phyloP scores from a whole-genome alignment of 208 protist species.

The Crithidia brevicula region DNA sequence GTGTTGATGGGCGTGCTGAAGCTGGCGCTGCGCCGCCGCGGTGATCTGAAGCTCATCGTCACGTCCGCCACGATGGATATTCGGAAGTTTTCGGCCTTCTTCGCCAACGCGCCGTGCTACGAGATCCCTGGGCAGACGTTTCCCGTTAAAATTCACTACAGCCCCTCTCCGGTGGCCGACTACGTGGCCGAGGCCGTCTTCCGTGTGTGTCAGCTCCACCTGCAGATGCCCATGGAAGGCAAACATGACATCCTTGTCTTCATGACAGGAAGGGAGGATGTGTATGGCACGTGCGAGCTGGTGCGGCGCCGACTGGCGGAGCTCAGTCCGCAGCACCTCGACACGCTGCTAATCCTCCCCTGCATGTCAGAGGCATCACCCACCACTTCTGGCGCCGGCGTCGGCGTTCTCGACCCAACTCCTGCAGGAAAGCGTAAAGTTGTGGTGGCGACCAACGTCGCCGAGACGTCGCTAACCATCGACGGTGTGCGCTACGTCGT shows the following conservation, averaged over 20 bases:
- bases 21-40: conserved; percentile 69
- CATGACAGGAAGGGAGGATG: conserved; percentile 98
- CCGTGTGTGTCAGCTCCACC: conserved; percentile 87
- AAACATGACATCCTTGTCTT: conserved; percentile 99
- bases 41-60: conserved; percentile 99
- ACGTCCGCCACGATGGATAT: conserved; percentile 99
- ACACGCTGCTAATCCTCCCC: conserved; percentile 86
- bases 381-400: conserved; percentile 4
- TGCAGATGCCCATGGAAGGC: conserved; percentile 76
- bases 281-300: conserved; percentile 93
- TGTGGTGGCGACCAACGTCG: conserved; percentile 99
- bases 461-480: conserved; percentile 99
- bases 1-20: conserved; percentile 97
- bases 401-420: conserved; percentile 96
- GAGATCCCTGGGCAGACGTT: conserved; percentile 97
- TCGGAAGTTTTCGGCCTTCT: conserved; percentile 97
- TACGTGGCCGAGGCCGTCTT: conserved; percentile 86
- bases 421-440: conserved; percentile 96
- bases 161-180: conserved; percentile 84
- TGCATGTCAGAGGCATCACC: conserved; percentile 95
- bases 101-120: conserved; percentile 96
- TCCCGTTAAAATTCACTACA: conserved; percentile 79
- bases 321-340: conserved; percentile 94
- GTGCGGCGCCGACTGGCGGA: conserved; percentile 87
- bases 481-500: conserved; percentile 97